Base-by-base conservation (phyloP, 129 eudicot genomes). In the Tagetes patula region DNA sequence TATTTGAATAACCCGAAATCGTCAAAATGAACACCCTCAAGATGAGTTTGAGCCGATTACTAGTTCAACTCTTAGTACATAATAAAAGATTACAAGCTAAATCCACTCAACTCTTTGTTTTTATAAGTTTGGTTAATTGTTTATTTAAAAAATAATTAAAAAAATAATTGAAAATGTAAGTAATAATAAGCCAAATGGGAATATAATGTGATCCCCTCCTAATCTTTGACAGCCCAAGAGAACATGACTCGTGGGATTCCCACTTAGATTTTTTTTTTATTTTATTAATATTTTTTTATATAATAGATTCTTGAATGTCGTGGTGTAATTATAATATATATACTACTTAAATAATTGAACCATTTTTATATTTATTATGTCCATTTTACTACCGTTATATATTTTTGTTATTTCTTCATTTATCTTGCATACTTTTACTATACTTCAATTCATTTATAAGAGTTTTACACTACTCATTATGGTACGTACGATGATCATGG, bases 191-290 rank as follows among this genome's bases (percentile, higher is more conserved):
- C 12, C 4, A 40, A 32, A 58, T 58, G 40, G 39, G 40, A 58
- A 58, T 58, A n/a, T 58, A 58, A 58, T 58, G 64, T 32, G 40
- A 59, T 60, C 66, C 66, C 66, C 66, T 56, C 63, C 63, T 7
- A 56, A 11, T 56, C 63, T 2, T 60, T 36, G 66, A 60, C 43
- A 60, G 4, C 42, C 66, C 66, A 11, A 60, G 43, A 63, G 31
- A 41, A 68, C 41, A 60, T 60, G 59, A 43, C 77, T 72, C 42
- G 77, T 58, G 68, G 77, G 69, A 73, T 33, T 40, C 59, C 77
- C 77, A 73, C 77, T 72, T 65, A 73, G 77, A 73, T 73, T 73
- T 73, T 37, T 59, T 33, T 10, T 33, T 32, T 53, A 70, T 45
- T 52, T 70, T 33, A 52, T 2, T 70, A 52, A 38, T 52, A 49